Evolutionary conservation across 1,284 basidiomycete species (phyloP), one percentile per base, ranked within the genome.

Genomic region (Rhodotorula sp.): DNA sequence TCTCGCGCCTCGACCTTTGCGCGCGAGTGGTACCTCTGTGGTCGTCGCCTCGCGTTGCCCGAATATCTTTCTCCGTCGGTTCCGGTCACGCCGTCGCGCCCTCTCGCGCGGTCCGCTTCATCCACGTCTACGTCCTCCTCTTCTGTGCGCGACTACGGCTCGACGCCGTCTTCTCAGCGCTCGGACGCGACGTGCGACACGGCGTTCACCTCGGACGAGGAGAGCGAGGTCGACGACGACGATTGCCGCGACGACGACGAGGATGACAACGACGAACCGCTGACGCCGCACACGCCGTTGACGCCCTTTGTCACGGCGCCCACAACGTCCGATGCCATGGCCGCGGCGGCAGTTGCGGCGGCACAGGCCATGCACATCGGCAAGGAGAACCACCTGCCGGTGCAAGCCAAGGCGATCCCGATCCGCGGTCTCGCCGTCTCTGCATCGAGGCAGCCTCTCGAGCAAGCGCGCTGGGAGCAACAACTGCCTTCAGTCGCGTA

Each of bases 1-100:
- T 93, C 91, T 64, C 92, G 93, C 82, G 93, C 94, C 0, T 95
- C 97, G 47, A 92, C 90, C 23, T 87, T 92, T 79, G 92, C 93
- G 70, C 88, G 94, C 69, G 92, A 97, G 80, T 95, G 90, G 84
- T 99, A 98, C 80, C 81, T 84, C 51, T 81, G 80, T n/a, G 84
- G 84, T 48, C 81, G 82, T 34, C 82, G 84, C 34, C 84, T 82
- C 79, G 74, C 74, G 20, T 72, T 79, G 69, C 80, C 79, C 52
- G 68, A 76, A 49, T 65, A 59, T 58, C 29, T 66, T 15, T 46
- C 63, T 5, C 58, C 75, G 20, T 47, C 71, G 43, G 26, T 68
- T 75, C 72, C 79, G 31, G 76, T 80, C 60, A 76, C 80, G 54
- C 72, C 67, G 47, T 31, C 34, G 21, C 68, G 59, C 46, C 66